A percentile compares a stretch with the other conserved stretches of the same genome.
phyloP scores from a whole-genome alignment of 805 yeast species.

The Pichia paraexigua region DNA sequence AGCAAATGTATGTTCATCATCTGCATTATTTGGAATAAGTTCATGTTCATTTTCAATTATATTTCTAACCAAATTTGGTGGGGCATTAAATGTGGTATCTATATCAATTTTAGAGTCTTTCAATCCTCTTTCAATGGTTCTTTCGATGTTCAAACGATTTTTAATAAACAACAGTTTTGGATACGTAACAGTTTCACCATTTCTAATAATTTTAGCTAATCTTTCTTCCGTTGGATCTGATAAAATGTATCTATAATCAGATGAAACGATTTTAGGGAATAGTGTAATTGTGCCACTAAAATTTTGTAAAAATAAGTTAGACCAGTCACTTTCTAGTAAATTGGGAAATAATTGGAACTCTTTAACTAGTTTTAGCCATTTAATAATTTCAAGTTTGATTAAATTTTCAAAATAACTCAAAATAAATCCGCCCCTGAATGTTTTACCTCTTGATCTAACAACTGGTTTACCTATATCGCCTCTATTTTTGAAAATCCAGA shows the following conservation, averaged over 20 bases:
- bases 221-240: slow-evolving; percentile 60
- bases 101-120: slow-evolving; percentile 8
- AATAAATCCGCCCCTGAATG: slow-evolving; percentile 70
- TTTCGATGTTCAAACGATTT: slow-evolving; percentile 58
- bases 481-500: slow-evolving; percentile 69
- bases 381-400: slow-evolving; percentile 63
- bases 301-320: slow-evolving; percentile 63
- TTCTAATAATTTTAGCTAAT: slow-evolving; percentile 44
- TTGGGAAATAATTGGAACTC: slow-evolving; percentile 61
- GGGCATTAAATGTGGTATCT: slow-evolving; percentile 4
- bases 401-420: slow-evolving; percentile 66
- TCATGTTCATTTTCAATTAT: slow-evolving; percentile 1
- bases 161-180: slow-evolving; percentile 60
- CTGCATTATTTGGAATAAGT: neutral
- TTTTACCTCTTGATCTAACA: slow-evolving; percentile 44
- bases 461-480: slow-evolving; percentile 81
- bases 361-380: slow-evolving; percentile 64
- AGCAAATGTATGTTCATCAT: neutral
- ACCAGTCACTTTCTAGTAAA: slow-evolving; percentile 72
- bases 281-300: slow-evolving; percentile 71
- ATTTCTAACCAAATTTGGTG: slow-evolving; percentile 5
- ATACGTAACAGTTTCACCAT: slow-evolving; percentile 58
- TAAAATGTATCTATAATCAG: slow-evolving; percentile 55
- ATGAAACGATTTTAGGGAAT: slow-evolving; percentile 58
- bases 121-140: slow-evolving; percentile 48